Evolutionary conservation across 2,329 filamentous ascomycete genomes (phyloP).

Genomic region (Dothideomycetes sp.): DNA sequence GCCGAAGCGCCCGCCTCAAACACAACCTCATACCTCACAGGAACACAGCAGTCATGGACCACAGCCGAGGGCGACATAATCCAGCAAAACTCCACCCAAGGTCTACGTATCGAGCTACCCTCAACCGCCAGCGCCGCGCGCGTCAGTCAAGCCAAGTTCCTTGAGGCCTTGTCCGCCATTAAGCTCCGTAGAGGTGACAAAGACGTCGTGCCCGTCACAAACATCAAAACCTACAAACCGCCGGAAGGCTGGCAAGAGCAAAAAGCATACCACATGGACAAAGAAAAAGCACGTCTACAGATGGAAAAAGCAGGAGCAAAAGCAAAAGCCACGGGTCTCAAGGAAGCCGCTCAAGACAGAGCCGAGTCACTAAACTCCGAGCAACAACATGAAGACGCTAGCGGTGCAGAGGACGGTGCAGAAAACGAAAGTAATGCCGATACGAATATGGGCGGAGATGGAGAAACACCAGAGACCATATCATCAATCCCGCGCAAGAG

Average conservation of each 20-base stretch:
- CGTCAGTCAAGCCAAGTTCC: constrained; percentile 28
- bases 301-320: constrained; percentile 5
- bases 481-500: constrained; percentile 8
- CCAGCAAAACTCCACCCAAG: constrained; percentile 1
- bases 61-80: constrained; percentile 15
- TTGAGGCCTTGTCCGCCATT: constrained; percentile 31
- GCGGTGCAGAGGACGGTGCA: constrained; percentile 5
- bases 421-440: constrained; percentile 2
- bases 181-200: constrained; percentile 34
- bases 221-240: constrained; percentile 19
- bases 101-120: constrained; percentile 13
- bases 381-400: constrained; percentile 1
- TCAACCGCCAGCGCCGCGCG: constrained; percentile 12
- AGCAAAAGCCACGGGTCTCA: background rate
- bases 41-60: constrained; percentile 7
- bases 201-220: constrained; percentile 24
- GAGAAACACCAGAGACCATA: background rate
- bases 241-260: constrained; percentile 16
- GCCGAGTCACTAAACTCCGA: constrained; percentile 1
- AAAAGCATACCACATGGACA: constrained; percentile 11
- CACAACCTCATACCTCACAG: constrained; percentile 1
- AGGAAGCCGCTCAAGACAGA: constrained; percentile 1
- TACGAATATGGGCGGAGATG: constrained; percentile 8
- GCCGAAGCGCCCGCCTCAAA: background rate
- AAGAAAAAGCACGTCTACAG: constrained; percentile 6